Conservation (phyloP, 1,139 yeast genomes). For the Suhomyces terraborum region DNA sequence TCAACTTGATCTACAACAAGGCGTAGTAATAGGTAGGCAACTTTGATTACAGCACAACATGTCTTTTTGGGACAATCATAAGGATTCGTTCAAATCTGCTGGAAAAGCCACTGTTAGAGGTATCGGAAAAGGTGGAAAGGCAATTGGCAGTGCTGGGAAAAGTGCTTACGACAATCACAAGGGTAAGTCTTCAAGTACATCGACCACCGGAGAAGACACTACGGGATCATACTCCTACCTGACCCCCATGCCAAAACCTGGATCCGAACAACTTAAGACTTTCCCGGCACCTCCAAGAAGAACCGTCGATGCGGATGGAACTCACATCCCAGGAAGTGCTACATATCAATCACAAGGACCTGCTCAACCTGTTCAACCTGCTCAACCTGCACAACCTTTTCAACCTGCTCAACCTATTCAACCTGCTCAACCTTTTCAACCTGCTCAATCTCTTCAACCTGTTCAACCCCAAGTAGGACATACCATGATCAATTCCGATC, state of each 20-base stretch:
- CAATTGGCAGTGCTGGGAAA: constrained; percentile 52
- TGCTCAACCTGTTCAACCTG: constrained; percentile 11
- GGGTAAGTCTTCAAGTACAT: not conserved
- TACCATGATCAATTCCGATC: too few relatives aligned
- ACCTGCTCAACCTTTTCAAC: not conserved
- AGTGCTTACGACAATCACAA: constrained; percentile 45
- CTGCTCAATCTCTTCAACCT: constrained; percentile 6
- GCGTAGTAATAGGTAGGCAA: not conserved
- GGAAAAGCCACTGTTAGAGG: constrained; percentile 50
- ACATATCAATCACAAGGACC: constrained; percentile 14
- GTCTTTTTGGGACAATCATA: constrained; percentile 55
- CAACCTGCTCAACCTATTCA: not conserved
- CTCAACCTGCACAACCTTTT: not conserved
- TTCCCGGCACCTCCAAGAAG: constrained; percentile 60
- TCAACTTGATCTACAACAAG: not conserved
- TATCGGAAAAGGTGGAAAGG: constrained; percentile 51
- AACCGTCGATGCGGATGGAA: constrained; percentile 16
- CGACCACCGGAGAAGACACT: constrained; percentile 6
- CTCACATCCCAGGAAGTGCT: constrained; percentile 12
- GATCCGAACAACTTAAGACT: constrained; percentile 38
- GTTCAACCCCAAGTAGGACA: constrained; percentile 9
- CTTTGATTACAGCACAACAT: constrained; percentile 2
- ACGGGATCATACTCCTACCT: not conserved
- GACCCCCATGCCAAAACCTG: constrained; percentile 25
- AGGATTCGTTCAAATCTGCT: constrained; percentile 49